Evolutionary conservation across 805 yeast species (phyloP).

Genomic region (Schwanniomyces occidentalis): DNA sequence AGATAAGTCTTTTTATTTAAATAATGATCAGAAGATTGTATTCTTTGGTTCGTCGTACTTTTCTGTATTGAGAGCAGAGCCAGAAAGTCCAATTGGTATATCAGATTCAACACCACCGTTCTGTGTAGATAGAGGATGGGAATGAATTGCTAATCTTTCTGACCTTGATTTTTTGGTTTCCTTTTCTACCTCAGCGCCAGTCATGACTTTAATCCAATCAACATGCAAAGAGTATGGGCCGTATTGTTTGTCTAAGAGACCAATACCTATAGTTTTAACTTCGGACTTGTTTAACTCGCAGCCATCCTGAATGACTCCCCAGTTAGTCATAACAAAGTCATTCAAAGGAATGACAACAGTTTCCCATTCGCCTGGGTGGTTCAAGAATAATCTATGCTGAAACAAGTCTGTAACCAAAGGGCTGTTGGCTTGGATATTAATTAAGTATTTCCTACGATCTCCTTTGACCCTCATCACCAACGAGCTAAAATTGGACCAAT

Average conservation of each 20-base stretch:
- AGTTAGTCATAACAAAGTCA: conserved; percentile 80
- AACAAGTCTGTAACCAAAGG: conserved; percentile 76
- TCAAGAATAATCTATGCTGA: conserved; percentile 76
- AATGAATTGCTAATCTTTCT: conserved; percentile 17
- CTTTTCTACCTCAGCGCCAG: conserved; percentile 51
- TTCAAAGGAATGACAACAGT: conserved; percentile 75
- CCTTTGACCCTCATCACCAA: conserved; percentile 72
- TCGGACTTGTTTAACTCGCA: conserved; percentile 58
- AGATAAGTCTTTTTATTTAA: not conserved
- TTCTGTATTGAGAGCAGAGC: conserved; percentile 28
- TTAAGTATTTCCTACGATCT: conserved; percentile 70
- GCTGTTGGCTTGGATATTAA: conserved; percentile 80
- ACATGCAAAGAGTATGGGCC: conserved; percentile 73
- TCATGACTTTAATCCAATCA: conserved; percentile 71
- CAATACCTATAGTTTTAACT: conserved; percentile 74
- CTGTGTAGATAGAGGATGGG: conserved; percentile 8
- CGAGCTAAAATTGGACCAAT: conserved; percentile 63
- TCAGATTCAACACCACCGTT: conserved; percentile 8
- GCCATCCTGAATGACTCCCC: conserved; percentile 63
- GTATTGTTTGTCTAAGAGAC: conserved; percentile 72
- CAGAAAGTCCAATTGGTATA: conserved; percentile 12
- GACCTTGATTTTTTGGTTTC: conserved; percentile 37
- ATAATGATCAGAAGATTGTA: conserved; percentile 25
- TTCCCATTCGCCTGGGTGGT: conserved; percentile 78
- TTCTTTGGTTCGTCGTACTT: conserved; percentile 33